Conservation (phyloP, 2,329 filamentous ascomycete genomes). For the Colletotrichum magnum region DNA sequence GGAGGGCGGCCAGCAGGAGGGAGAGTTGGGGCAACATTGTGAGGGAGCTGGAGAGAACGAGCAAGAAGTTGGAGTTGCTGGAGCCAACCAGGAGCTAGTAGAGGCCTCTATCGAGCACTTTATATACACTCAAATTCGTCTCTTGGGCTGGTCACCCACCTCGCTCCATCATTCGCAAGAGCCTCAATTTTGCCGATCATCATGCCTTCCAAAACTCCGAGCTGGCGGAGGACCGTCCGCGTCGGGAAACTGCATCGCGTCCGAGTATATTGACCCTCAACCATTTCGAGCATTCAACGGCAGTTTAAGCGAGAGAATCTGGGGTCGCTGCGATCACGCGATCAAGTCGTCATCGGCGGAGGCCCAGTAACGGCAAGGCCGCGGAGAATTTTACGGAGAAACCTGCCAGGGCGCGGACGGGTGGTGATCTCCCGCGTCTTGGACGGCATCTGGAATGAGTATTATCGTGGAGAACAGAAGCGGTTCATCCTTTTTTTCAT, state of each 20-base stretch:
- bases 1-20: constrained; percentile 33
- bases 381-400: constrained; percentile 41
- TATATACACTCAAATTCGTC: background rate
- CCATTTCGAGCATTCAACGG: background rate
- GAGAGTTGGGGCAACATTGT: constrained; percentile 34
- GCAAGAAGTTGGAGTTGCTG: too few relatives aligned
- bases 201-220: constrained; percentile 6
- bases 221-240: constrained; percentile 10
- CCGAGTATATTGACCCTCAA: constrained; percentile 11
- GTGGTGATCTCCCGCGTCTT: constrained; percentile 25
- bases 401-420: background rate
- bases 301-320: constrained; percentile 24
- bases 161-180: background rate
- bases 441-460: background rate
- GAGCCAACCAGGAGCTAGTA: too few relatives aligned
- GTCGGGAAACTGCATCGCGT: constrained; percentile 19
- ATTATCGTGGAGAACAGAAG: background rate
- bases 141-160: too few relatives aligned
- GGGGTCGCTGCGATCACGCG: constrained; percentile 28
- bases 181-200: constrained; percentile 26
- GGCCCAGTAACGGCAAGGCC: constrained; percentile 23
- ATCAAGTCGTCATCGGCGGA: constrained; percentile 39
- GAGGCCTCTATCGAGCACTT: background rate
- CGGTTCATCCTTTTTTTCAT: background rate
- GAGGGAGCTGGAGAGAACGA: too few relatives aligned